A percentile compares a stretch with the other conserved stretches of the same genome.
Conservation (phyloP, 2,329 filamentous ascomycete species). For the Camillea tinctor region DNA sequence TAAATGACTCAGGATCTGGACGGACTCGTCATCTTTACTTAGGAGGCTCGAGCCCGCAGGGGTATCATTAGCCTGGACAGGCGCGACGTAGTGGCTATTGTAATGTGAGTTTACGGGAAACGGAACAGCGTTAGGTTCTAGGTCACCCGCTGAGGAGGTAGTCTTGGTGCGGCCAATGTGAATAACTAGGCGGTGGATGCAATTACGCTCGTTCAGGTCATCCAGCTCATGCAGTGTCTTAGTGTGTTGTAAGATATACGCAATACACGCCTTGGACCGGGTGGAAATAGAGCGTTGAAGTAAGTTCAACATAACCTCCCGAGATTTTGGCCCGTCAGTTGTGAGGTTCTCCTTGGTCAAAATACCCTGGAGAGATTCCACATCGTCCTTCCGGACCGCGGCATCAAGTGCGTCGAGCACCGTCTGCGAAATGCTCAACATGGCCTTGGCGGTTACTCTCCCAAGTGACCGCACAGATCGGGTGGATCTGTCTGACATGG, state of each 20-base stretch:
- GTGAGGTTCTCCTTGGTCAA: conserved; percentile 58
- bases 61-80: conserved; percentile 61
- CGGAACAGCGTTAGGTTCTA: conserved; percentile 50
- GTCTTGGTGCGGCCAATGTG: conserved; percentile 78
- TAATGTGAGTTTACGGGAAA: conserved; percentile 53
- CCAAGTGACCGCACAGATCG: conserved; percentile 70
- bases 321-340: conserved; percentile 53
- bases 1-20: conserved; percentile 62
- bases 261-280: conserved; percentile 67
- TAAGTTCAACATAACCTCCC: conserved; percentile 73
- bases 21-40: conserved; percentile 69
- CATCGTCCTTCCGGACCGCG: conserved; percentile 68
- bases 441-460: conserved; percentile 71
- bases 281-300: conserved; percentile 74
- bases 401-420: conserved; percentile 71
- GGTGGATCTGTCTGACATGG: conserved; percentile 69
- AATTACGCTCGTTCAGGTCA: conserved; percentile 92
- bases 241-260: conserved; percentile 67
- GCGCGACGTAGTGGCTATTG: conserved; percentile 73
- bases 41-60: conserved; percentile 67
- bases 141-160: conserved; percentile 42
- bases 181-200: conserved; percentile 88
- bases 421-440: conserved; percentile 67
- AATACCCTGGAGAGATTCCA: conserved; percentile 52
- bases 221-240: conserved; percentile 78